phyloP scores from a whole-genome alignment of 768 basidiomycete genomes.

The Lactifluus subvellereus region DNA sequence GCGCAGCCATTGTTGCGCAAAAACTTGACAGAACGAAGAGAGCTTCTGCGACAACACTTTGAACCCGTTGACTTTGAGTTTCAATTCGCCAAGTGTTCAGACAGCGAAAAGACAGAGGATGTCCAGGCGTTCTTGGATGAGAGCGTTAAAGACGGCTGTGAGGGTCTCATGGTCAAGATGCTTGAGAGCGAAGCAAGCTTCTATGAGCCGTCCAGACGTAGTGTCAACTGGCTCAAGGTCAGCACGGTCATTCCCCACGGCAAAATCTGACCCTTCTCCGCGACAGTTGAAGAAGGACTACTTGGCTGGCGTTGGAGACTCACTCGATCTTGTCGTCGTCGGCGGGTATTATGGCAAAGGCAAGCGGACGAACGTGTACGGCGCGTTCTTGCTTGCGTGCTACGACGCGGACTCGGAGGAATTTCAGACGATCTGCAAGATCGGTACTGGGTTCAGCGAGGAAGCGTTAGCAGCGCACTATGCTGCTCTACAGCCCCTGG shows the following conservation, averaged over 20 bases:
- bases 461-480: constrained; percentile 79
- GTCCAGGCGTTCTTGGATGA: constrained; percentile 94
- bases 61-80: constrained; percentile 83
- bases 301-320: constrained; percentile 92
- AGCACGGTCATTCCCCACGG: constrained; percentile 6
- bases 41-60: constrained; percentile 75
- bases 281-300: constrained; percentile 98
- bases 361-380: constrained; percentile 95
- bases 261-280: background rate
- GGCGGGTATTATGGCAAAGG: constrained; percentile 98
- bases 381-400: constrained; percentile 95
- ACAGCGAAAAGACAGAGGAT: constrained; percentile 85
- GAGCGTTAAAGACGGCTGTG: constrained; percentile 96
- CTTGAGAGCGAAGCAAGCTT: constrained; percentile 84
- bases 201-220: constrained; percentile 92
- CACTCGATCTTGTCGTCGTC: constrained; percentile 94
- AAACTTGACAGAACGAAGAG: constrained; percentile 68
- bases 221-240: constrained; percentile 98
- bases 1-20: constrained; percentile 75
- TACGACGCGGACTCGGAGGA: constrained; percentile 93
- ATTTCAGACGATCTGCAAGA: constrained; percentile 97
- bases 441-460: constrained; percentile 97
- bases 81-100: constrained; percentile 86
- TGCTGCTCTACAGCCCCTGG: constrained; percentile 75
- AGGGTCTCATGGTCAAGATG: constrained; percentile 99